Evolutionary conservation across 371 early-diverging fungal genomes (phyloP), one percentile per base, ranked within the genome.

Genomic region (Syncephalastrum monosporum): DNA sequence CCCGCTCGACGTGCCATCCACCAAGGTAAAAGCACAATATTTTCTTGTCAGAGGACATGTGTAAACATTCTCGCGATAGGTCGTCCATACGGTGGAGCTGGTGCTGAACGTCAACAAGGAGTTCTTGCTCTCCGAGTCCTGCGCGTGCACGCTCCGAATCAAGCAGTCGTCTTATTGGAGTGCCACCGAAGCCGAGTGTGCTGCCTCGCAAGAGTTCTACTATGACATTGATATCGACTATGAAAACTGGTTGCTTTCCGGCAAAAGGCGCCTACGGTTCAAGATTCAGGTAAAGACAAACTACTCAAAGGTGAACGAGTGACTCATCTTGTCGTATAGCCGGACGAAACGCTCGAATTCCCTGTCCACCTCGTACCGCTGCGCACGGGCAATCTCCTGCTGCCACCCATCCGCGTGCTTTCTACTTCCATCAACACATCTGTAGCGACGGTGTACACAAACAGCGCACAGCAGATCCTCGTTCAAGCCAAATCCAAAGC

Each of bases 211-310:
- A 44, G 79, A 81, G 8, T 82, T 85, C 48, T 77, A 64, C 54
- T 88, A 87, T 55, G 87, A 88, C n/a, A 76, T 91, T 56, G 72
- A 82, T 55, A 82, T 83, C 1, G 85, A 87, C 53, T 85, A 85
- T 60, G 82, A 83, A 38, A 82, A 83, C 59, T 91, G 90, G 90
- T 51, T 90, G 8, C 58, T 91, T 5, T 72, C 86, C 14, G 91
- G 91, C 5, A 82, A 85, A 61, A 74, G 81, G 54, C 81, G 85
- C 47, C 60, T 82, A 42, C 65, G 82, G 4, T 85, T 90, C 59
- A 50, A 50, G 12, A 79, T 84, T 27, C 82, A 87, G 83, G 88
- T 86, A 70, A 10, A 12, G 21, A 21, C 21, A 21, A 21, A 21
- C 21, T 21, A 1, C 21, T 21, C 21, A 21, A 21, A 21, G 21